Base-by-base conservation (phyloP, 2,329 filamentous ascomycete species). In the Fusarium xyrophilum region DNA sequence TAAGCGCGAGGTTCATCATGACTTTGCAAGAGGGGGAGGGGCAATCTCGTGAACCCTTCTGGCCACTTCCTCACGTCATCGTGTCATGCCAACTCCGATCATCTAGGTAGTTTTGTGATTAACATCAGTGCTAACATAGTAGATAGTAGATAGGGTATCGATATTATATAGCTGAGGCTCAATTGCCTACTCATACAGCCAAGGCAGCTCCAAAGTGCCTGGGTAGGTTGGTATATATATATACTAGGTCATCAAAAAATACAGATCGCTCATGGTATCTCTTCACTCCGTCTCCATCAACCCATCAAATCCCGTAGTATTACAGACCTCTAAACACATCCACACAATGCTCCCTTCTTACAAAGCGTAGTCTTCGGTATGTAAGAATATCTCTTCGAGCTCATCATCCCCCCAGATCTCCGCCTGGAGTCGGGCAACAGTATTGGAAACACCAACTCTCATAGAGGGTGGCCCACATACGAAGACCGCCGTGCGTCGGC, bases 281-380 rank as follows among this genome's bases (percentile, higher is more conserved):
- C 68, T 60, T 68, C 60, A 59, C 39, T 64, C 40, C 42, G n/a
- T 46, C 25, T 53, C 33, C 30, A 15, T 36, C 40, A 28, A 56
- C 13, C 30, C 32, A 27, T 9, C 23, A 38, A 36, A 56, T 11
- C 14, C 19, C 55, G 46, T 74, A 74, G 39, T 70, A 72, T 63
- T 70, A 71, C 68, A 73, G n/a, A 42, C 32, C 43, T 36, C 27
- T 38, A 43, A 56, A 50, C 35, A n/a, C 14, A 56, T 46, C 30
- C 27, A 15, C 46, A 53, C 17, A 36, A 51, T 47, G 28, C 11
- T 48, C 17, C 14, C 40, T 53, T 56, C 35, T 38, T 72, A 97
- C 66, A 97, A 83, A 53, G 93, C 92, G 81, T 97, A 97, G 78
- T 97, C 97, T 83, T 98, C 95, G 6, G 94, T 92, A 82, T 97